phyloP scores from a whole-genome alignment of 805 yeast genomes.

The Ogataea glucozyma region DNA sequence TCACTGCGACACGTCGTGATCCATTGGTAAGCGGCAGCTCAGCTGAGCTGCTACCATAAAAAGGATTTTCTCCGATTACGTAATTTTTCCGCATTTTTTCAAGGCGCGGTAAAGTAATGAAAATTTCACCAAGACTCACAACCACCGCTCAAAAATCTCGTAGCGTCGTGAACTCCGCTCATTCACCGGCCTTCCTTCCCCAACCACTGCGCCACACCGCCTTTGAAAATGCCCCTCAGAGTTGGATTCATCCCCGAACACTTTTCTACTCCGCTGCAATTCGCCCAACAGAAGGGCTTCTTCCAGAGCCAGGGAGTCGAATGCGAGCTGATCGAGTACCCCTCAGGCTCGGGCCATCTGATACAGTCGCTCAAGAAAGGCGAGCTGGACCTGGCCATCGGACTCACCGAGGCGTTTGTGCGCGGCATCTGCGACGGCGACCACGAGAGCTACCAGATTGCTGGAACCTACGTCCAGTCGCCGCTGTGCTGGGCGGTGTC shows the following conservation, averaged over 20 bases:
- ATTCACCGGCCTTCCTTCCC: no score
- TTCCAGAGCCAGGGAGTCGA: constrained; percentile 51
- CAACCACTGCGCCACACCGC: no score
- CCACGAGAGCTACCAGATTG: constrained; percentile 54
- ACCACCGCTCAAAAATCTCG: no score
- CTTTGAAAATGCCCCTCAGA: constrained; percentile 35
- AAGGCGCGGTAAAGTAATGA: no score
- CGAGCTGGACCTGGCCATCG: constrained; percentile 78
- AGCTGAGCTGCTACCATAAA: no score
- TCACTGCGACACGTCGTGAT: no score
- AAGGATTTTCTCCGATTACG: no score
- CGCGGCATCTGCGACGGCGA: constrained; percentile 78
- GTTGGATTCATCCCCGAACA: constrained; percentile 93
- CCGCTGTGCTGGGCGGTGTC: constrained; percentile 91
- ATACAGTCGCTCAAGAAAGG: constrained; percentile 66
- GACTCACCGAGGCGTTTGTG: constrained; percentile 88
- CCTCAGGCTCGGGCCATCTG: constrained; percentile 87
- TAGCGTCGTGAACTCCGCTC: no score
- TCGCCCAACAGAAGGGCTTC: constrained; percentile 63
- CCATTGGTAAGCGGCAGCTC: no score
- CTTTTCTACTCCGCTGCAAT: constrained; percentile 81
- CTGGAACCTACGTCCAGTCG: constrained; percentile 82
- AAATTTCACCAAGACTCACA: no score
- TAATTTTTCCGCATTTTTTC: no score
- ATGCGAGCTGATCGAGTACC: constrained; percentile 66